phyloP scores from a whole-genome alignment of 441 rosid species.

The Mallotus japonicus region DNA sequence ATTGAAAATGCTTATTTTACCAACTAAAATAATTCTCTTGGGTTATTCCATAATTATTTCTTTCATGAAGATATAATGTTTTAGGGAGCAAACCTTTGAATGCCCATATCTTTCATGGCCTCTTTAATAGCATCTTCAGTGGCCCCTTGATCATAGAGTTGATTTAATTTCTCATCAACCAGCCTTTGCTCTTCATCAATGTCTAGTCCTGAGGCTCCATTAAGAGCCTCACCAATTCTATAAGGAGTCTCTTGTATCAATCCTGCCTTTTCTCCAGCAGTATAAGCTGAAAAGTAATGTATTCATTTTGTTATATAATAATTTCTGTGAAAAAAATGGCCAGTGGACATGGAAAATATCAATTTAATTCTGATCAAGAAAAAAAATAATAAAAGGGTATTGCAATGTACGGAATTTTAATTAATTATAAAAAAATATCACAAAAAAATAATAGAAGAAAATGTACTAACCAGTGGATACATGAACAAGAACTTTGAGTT shows the following conservation, averaged over 20 bases:
- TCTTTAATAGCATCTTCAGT: constrained; percentile 37
- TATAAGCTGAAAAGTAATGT: constrained; percentile 55
- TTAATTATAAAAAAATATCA: too few relatives aligned
- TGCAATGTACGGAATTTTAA: too few relatives aligned
- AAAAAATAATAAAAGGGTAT: too few relatives aligned
- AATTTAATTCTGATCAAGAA: too few relatives aligned
- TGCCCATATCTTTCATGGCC: constrained; percentile 44
- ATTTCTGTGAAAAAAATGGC: too few relatives aligned
- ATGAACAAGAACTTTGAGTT: constrained; percentile 53
- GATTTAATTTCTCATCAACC: constrained; percentile 46
- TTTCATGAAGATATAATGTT: too few relatives aligned
- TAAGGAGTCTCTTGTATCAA: constrained; percentile 54
- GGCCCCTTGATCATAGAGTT: constrained; percentile 50
- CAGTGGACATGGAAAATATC: too few relatives aligned
- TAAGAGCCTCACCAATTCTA: constrained; percentile 57
- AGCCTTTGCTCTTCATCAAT: constrained; percentile 51
- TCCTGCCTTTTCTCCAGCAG: constrained; percentile 66
- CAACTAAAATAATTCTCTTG: too few relatives aligned
- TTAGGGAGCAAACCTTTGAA: constrained; percentile 33
- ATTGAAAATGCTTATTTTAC: too few relatives aligned
- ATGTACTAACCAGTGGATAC: constrained; percentile 77
- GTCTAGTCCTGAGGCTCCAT: constrained; percentile 52
- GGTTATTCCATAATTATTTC: too few relatives aligned
- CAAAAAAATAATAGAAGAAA: too few relatives aligned
- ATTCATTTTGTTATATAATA: background rate